Base-by-base conservation (phyloP, 169 alveolate genomes). In the Babesia ovata region DNA sequence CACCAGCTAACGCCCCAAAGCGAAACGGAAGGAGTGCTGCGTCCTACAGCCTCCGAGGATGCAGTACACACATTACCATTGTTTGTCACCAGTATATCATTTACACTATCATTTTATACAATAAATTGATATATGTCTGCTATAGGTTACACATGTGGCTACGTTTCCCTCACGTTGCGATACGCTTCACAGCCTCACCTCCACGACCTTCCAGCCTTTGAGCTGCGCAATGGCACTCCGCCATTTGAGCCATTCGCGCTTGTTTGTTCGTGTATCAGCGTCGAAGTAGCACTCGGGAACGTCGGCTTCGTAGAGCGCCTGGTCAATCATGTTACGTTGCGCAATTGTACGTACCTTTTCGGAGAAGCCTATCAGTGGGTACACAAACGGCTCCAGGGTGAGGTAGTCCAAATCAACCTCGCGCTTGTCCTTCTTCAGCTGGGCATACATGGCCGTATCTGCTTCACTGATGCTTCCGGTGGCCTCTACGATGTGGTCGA, bases 401-500 rank as follows among this genome's bases (percentile, higher is more conserved):
- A 67, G 28, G 39, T 21, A 67, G 76, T 67, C 65, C 26, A 67
- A 22, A 24, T 67, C 76, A 28, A 54, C 76, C 7, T 50, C 59
- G 26, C 54, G 65, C 3, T 67, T 12, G 57, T 67, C 66, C 42
- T 50, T 59, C 10, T 54, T 8, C 56, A 67, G 52, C n/a, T 54
- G 59, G 56, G 59, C 29, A 22, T 29, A 67, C 33, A 67, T 7
- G 14, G 39, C 17, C 39, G 63, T 33, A 8, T 50, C 66, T 26
- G 63, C 39, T 0, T 67, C 63, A 10, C 56, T 29, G 28, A 24
- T 46, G 29, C 22, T 17, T 8, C 73, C 52, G 0, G 36, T 67
- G 39, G 59, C 22, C 42, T 76, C 86, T 17, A 22, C 63, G n/a
- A 76, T 53, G 62, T 76, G 70, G 22, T 76, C 76, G 28, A 56